Evolutionary conservation across 208 protist genomes (phyloP), one percentile per base, ranked within the genome.

Genomic region (Eutreptiella sp.): DNA sequence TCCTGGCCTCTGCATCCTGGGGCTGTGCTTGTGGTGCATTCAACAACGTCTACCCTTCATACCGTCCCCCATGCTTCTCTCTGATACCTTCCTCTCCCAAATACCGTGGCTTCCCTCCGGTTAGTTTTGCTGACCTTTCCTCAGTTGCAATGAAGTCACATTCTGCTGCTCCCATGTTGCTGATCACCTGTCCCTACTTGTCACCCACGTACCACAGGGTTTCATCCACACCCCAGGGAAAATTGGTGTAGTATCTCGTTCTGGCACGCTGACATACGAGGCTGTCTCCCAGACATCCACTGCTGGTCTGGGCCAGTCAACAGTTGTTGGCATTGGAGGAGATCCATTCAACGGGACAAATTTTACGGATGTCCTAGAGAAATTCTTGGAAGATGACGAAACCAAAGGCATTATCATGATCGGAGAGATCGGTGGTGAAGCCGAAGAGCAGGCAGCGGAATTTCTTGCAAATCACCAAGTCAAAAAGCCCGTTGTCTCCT

Each of bases 331-430:
- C 61, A 99, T 99, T 76, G 95, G 95, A 71, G 95, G 95, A 72
- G 97, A 99, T 72, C 97, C 97, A 46, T 99, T 99, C 85, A 98
- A 98, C 76, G 97, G 97, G 23, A 99, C 95, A 45, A 97, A 98
- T 84, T 98, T 98, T 85, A 87, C 97, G 55, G 96, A 99, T 76
- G 92, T 85, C 68, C 80, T 99, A 35, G 85, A 96, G 63, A 63
- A 93, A 24, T 98, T 97, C 76, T 71, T 94, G 52, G 76, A 94
- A 38, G 95, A 99, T 77, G 90, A 92, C 47, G 77, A 97, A 61
- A 99, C 96, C 3, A 84, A 98, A 76, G 94, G 92, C 80, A 90
- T 94, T 63, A 93, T 97, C 65, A 80, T 97, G 52, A 97, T 97
- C 73, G 94, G 97, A 68, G 97, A 99, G 79, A 99, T 99, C 72